Evolutionary conservation across 2,329 filamentous ascomycete genomes (phyloP).

Genomic region (Macrophomina pseudophaseolina): DNA sequence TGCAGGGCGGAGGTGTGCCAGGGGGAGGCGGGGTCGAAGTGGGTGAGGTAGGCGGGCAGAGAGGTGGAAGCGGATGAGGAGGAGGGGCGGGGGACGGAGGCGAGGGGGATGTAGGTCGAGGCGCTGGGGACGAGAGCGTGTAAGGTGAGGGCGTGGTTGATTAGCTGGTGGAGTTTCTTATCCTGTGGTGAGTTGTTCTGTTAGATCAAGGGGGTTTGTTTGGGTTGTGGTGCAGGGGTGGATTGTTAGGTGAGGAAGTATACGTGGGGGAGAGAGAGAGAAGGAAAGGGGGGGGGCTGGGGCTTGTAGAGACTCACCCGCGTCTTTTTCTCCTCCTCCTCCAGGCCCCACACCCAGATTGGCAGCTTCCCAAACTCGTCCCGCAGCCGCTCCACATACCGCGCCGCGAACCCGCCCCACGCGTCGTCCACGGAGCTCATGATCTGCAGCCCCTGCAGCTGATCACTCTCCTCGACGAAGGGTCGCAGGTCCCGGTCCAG

Average conservation of each 20-base stretch:
- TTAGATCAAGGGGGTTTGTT: not conserved
- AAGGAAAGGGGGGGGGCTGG: too few relatives aligned
- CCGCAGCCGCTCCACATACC: conserved; percentile 67
- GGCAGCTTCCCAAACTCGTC: conserved; percentile 81
- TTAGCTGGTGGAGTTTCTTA: conserved; percentile 67
- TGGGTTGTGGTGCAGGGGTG: too few relatives aligned
- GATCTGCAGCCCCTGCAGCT: conserved; percentile 82
- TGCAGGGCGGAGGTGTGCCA: conserved; percentile 86
- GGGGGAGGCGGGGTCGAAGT: conserved; percentile 64
- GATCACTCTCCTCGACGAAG: conserved; percentile 92
- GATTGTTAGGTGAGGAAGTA: too few relatives aligned
- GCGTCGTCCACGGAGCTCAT: conserved; percentile 60
- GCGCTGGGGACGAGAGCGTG: conserved; percentile 71
- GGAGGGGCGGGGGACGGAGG: conserved; percentile 64
- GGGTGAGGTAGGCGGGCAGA: conserved; percentile 63
- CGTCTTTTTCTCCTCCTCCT: conserved; percentile 56
- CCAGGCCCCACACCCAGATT: conserved; percentile 85
- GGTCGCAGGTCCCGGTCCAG: conserved; percentile 85
- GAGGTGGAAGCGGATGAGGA: conserved; percentile 61
- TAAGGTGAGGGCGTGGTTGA: conserved; percentile 76
- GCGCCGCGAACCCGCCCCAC: conserved; percentile 54
- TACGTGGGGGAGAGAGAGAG: too few relatives aligned
- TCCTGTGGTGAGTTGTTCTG: conserved; percentile 49
- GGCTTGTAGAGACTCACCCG: not conserved
- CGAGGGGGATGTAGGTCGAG: conserved; percentile 77